Evolutionary conservation across 441 rosid species (phyloP).

Genomic region (Pelargonium australe): DNA sequence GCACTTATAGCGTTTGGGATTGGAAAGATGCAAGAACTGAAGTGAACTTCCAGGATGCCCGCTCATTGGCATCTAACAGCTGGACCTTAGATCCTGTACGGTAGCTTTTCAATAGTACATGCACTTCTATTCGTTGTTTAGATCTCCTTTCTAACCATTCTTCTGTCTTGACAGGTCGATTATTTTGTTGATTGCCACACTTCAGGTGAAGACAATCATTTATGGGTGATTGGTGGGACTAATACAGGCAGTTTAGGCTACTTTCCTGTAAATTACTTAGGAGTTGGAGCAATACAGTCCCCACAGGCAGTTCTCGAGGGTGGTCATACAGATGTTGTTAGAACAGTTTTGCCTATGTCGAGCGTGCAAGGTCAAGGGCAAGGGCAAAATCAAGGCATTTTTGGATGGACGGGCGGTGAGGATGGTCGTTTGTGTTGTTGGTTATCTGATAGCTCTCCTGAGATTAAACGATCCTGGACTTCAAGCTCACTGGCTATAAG

Average conservation of each 20-base stretch:
- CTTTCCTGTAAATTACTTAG: conserved; percentile 58
- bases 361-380: conserved; percentile 19
- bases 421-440: conserved; percentile 94
- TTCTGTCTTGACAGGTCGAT: conserved; percentile 53
- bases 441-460: conserved; percentile 47
- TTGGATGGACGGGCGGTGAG: conserved; percentile 94
- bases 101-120: background rate
- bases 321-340: conserved; percentile 66
- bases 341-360: conserved; percentile 68
- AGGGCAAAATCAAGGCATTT: conserved; percentile 42
- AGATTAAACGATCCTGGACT: conserved; percentile 57
- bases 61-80: conserved; percentile 63
- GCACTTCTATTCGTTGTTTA: background rate
- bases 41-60: conserved; percentile 67
- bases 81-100: conserved; percentile 72
- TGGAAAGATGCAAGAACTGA: conserved; percentile 60
- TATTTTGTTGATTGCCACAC: conserved; percentile 84
- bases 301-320: conserved; percentile 77
- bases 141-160: background rate
- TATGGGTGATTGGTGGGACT: conserved; percentile 93
- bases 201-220: conserved; percentile 47
- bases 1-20: conserved; percentile 57
- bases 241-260: conserved; percentile 67
- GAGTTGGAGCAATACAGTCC: conserved; percentile 43
- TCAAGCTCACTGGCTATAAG: conserved; percentile 48